Base-by-base conservation (phyloP, 169 alveolate species). In the Eimeria zaria region DNA sequence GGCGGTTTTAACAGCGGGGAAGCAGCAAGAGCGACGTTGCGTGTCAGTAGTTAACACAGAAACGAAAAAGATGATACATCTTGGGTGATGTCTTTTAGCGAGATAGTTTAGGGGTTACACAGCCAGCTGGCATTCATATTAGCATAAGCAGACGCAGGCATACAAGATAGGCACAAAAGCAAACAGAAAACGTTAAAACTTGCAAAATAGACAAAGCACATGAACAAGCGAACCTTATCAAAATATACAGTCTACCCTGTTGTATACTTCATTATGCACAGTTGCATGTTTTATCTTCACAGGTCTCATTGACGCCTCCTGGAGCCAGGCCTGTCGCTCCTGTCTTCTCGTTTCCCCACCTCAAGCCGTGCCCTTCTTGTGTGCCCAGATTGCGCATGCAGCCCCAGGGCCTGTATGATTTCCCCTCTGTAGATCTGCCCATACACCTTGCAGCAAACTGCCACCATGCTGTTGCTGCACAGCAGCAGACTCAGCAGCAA, bases 381-480 rank as follows among this genome's bases (percentile, higher is more conserved):
- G 96, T 91, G 30, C 64, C 73, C 11, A 27, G 60, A n/a, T 62
- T 62, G 51, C 90, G 96, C 71, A 60, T 76, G 91, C 83, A 76
- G 85, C 91, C 95, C 53, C 85, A 80, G 24, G 96, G 96, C 22
- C 44, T 91, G 60, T 91, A 91, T 36, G 96, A 91, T 30, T 91
- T 91, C 84, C 91, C 91, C 12, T 9, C 91, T 7, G 91, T 91
- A 12, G 96, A 91, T 33, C 91, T 91, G 55, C 90, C 96, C 14
- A 51, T 91, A 20, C 96, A 78, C 81, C 91, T 80, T 62, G 92
- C 92, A 33, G 74, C 92, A 58, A 85, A 85, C 27, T 85, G 92
- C 78, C 92, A 85, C 80, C 92, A 60, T 9, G 92, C 80, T n/a
- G 78, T 22, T 44, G 74, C 69, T 11, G 41, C 74, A 7, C 39